These are phyloP conservation scores for Claviceps maximensis DNA, from an alignment of 2,329 filamentous ascomycete species.

Conservation along the genomic window DNA sequence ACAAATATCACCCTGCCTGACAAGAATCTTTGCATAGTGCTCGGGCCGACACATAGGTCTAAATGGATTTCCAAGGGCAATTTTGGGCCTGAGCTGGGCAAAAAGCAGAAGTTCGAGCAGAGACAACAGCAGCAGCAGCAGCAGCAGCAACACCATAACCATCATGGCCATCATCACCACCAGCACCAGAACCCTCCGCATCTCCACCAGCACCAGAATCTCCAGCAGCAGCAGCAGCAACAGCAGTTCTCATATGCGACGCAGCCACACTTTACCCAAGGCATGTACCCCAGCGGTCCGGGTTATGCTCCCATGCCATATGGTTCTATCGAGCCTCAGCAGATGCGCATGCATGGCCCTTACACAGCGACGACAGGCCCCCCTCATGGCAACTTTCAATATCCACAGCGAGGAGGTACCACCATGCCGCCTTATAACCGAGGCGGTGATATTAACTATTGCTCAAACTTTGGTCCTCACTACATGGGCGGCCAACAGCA, in stretches of 20 bases:
- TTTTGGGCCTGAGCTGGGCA: not conserved
- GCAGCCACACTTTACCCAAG: not conserved
- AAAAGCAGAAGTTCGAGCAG: slow-evolving; percentile 2
- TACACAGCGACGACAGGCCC: not conserved
- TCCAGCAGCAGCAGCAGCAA: not conserved
- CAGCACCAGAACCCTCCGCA: not conserved
- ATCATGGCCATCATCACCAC: not conserved
- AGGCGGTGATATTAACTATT: not conserved
- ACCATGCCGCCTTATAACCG: not conserved
- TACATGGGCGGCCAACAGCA: not conserved
- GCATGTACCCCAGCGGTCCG: not conserved
- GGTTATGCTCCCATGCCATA: not conserved
- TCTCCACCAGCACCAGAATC: not conserved
- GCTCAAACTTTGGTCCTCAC: not conserved
- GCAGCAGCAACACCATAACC: not conserved
- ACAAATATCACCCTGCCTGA: slow-evolving; percentile 13
- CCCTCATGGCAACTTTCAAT: not conserved
- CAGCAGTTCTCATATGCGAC: not conserved
- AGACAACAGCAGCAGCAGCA: not conserved
- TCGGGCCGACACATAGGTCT: slow-evolving; percentile 17
- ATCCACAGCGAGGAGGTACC: not conserved
- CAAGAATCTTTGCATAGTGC: slow-evolving; percentile 13
- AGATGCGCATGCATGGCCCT: not conserved
- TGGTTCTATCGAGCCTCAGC: not conserved
- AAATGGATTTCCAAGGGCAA: slow-evolving; percentile 17